Evolutionary conservation across 2,329 filamentous ascomycete genomes (phyloP).

Genomic region (Pleoardoris graminearum): DNA sequence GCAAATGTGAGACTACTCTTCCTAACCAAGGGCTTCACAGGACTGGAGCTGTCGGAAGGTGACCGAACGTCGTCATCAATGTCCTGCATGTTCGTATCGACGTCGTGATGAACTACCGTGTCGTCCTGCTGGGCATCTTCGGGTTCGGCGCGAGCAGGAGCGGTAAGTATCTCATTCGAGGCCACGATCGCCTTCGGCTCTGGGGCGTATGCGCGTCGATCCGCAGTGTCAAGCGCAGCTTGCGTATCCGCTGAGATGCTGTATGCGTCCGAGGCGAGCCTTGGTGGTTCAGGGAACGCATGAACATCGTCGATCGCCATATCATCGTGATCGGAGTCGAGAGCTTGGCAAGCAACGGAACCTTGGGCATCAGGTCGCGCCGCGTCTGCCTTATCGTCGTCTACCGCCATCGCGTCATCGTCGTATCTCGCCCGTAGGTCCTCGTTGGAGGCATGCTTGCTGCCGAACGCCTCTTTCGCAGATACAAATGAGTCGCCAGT

Average conservation of each 20-base stretch:
- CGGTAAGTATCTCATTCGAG: slow-evolving; percentile 21
- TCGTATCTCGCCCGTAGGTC: slow-evolving; percentile 25
- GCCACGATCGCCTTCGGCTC: slow-evolving; percentile 29
- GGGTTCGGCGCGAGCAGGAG: slow-evolving; percentile 27
- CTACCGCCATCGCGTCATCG: slow-evolving; percentile 37
- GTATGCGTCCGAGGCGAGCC: slow-evolving; percentile 32
- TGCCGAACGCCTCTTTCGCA: slow-evolving; percentile 49
- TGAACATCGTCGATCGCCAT: slow-evolving; percentile 23
- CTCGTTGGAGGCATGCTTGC: slow-evolving; percentile 36
- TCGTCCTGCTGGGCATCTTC: slow-evolving; percentile 35
- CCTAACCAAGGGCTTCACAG: slow-evolving; percentile 74
- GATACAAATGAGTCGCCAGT: slow-evolving; percentile 54
- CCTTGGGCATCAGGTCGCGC: slow-evolving; percentile 27
- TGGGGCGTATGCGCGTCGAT: slow-evolving; percentile 23
- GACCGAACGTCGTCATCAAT: slow-evolving; percentile 61
- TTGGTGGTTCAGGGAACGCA: slow-evolving; percentile 27
- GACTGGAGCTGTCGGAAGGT: slow-evolving; percentile 72
- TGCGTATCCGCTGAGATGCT: slow-evolving; percentile 40
- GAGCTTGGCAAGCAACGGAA: slow-evolving; percentile 31
- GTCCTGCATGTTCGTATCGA: slow-evolving; percentile 46
- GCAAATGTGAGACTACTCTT: slow-evolving; percentile 97
- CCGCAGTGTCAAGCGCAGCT: slow-evolving; percentile 34
- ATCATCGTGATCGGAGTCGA: slow-evolving; percentile 18
- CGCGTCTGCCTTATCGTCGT: slow-evolving; percentile 31
- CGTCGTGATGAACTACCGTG: slow-evolving; percentile 34